Evolutionary conservation across 305 asterid species (phyloP).

Genomic region (Euphrasia arctica): DNA sequence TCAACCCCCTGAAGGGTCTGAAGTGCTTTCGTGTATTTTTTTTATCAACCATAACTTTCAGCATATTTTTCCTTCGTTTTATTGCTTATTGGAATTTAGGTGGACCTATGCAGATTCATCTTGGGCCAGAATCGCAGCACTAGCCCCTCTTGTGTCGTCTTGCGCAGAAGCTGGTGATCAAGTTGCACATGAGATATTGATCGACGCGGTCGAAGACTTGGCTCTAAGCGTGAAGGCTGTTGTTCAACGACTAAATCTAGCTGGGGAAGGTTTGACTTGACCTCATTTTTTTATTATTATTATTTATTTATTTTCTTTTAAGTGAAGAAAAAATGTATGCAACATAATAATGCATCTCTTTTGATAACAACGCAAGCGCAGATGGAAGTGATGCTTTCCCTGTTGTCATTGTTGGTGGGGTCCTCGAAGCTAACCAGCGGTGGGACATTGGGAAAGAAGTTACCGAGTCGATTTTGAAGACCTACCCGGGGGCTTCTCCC

Average conservation of each 20-base stretch:
- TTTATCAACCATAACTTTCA: slow-evolving; percentile 22
- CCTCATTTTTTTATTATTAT: no score
- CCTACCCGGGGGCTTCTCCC: slow-evolving; percentile 71
- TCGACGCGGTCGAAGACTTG: slow-evolving; percentile 79
- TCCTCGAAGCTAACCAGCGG: slow-evolving; percentile 72
- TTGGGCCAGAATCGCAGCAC: slow-evolving; percentile 97
- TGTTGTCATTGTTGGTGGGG: slow-evolving; percentile 93
- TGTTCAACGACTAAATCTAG: slow-evolving; percentile 67
- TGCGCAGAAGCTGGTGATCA: slow-evolving; percentile 93
- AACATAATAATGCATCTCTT: no score
- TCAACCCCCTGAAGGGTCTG: slow-evolving; percentile 10
- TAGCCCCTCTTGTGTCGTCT: slow-evolving; percentile 83
- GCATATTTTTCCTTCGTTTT: slow-evolving; percentile 35
- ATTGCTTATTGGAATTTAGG: slow-evolving; percentile 76
- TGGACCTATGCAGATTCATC: slow-evolving; percentile 99
- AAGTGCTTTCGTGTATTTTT: slow-evolving; percentile 18
- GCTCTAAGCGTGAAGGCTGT: slow-evolving; percentile 80
- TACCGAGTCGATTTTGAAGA: slow-evolving; percentile 53
- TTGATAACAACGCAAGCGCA: slow-evolving; percentile 29
- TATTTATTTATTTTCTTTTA: background rate
- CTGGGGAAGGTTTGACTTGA: slow-evolving; percentile 64
- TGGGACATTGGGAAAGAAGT: slow-evolving; percentile 92
- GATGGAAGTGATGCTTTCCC: slow-evolving; percentile 79
- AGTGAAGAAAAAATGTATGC: no score
- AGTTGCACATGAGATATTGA: slow-evolving; percentile 75